Conservation (phyloP, 225 moss, liverwort and hornwort genomes). For the Marchantia polymorpha region DNA sequence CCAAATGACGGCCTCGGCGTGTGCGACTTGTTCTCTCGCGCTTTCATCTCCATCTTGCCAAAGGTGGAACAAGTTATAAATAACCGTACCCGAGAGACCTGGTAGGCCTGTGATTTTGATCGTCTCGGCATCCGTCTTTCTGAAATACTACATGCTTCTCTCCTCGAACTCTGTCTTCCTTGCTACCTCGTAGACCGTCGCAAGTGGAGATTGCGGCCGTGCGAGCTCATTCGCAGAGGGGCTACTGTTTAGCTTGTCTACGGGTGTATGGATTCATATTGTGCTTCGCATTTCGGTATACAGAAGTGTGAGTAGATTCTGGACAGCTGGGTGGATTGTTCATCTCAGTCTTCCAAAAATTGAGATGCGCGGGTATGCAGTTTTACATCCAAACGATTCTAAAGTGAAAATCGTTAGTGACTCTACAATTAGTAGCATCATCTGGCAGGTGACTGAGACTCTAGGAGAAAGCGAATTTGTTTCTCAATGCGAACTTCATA, state of each 20-base stretch:
- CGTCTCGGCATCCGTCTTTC: constrained; percentile 1
- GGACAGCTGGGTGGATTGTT: background rate
- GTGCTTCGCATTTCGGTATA: background rate
- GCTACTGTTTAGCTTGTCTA: background rate
- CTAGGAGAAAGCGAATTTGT: background rate
- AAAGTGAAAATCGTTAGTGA: background rate
- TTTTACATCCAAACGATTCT: background rate
- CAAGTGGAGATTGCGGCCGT: background rate
- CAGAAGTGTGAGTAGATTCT: background rate
- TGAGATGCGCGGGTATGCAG: background rate
- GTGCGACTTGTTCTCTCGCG: background rate
- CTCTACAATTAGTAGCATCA: background rate
- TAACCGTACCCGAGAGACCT: background rate
- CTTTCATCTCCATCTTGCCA: background rate
- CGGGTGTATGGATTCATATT: background rate
- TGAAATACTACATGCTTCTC: background rate
- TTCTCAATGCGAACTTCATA: background rate
- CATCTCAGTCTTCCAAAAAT: background rate
- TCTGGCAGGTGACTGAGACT: background rate
- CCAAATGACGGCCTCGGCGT: too few species aligned
- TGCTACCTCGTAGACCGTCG: background rate
- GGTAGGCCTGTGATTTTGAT: background rate
- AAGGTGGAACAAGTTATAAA: background rate
- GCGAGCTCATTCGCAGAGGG: background rate
- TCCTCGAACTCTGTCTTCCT: background rate